Conservation (phyloP, 306 rosid genomes). For the Quercus berberidifolia region DNA sequence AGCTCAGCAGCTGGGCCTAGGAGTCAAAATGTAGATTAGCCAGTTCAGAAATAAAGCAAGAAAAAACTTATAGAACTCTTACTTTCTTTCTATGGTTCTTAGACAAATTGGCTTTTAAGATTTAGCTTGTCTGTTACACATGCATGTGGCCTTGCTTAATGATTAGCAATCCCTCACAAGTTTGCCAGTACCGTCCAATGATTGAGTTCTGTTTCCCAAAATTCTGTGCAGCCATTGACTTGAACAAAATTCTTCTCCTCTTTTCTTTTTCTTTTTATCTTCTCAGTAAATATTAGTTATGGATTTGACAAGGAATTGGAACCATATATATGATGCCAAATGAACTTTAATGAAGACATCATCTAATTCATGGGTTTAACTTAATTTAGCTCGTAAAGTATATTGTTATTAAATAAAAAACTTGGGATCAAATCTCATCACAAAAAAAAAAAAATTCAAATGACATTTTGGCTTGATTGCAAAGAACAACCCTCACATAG, state of each 20-base stretch:
- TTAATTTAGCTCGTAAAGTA: too few species aligned
- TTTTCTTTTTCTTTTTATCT: neutral
- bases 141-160: neutral
- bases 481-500: too few species aligned
- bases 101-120: neutral
- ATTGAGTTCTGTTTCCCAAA: neutral
- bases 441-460: too few species aligned
- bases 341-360: neutral
- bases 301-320: neutral
- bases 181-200: neutral
- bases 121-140: neutral
- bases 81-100: neutral
- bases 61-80: too few species aligned
- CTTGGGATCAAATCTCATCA: fast-evolving
- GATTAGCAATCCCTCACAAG: neutral
- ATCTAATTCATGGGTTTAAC: neutral
- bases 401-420: too few species aligned
- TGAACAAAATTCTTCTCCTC: neutral
- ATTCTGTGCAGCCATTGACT: neutral
- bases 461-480: too few species aligned
- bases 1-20: neutral
- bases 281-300: neutral
- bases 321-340: neutral
- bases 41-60: neutral
- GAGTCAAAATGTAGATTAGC: neutral